Evolutionary conservation across 2,329 filamentous ascomycete species (phyloP).

Genomic region (Gyromitra esculenta): DNA sequence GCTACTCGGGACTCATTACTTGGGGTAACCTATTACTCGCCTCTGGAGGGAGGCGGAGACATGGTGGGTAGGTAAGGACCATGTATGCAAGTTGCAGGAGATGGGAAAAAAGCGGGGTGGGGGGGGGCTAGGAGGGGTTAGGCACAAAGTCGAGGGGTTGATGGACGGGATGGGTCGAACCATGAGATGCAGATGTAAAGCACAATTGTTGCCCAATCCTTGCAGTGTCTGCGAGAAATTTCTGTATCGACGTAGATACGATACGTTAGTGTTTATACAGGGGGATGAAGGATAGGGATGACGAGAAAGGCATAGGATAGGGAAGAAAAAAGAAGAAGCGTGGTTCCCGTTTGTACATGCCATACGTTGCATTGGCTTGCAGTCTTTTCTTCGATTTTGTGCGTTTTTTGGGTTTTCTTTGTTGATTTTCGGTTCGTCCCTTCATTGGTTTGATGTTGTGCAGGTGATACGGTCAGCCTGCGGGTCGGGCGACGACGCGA

Average conservation of each 20-base stretch:
- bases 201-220: slow-evolving; percentile 35
- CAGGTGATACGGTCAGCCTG: slow-evolving; percentile 49
- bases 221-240: slow-evolving; percentile 25
- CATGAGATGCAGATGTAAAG: slow-evolving; percentile 39
- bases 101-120: slow-evolving; percentile 39
- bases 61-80: slow-evolving; percentile 25
- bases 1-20: slow-evolving; percentile 41
- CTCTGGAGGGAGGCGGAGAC: slow-evolving; percentile 21
- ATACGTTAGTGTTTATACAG: slow-evolving; percentile 35
- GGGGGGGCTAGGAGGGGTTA: slow-evolving; percentile 26
- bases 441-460: slow-evolving; percentile 49
- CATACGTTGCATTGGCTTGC: slow-evolving; percentile 35
- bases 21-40: slow-evolving; percentile 29
- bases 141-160: slow-evolving; percentile 35
- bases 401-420: slow-evolving; percentile 42
- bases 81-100: slow-evolving; percentile 11
- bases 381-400: slow-evolving; percentile 36
- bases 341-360: slow-evolving; percentile 42
- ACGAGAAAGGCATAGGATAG: slow-evolving; percentile 14
- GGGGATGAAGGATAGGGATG: slow-evolving; percentile 38
- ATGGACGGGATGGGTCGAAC: slow-evolving; percentile 27
- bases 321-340: slow-evolving; percentile 27
- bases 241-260: slow-evolving; percentile 37
- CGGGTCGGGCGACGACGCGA: slow-evolving; percentile 41
- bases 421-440: slow-evolving; percentile 38